Base-by-base conservation (phyloP, 2,329 filamentous ascomycete species). In the Pseudogymnoascus verrucosus region DNA sequence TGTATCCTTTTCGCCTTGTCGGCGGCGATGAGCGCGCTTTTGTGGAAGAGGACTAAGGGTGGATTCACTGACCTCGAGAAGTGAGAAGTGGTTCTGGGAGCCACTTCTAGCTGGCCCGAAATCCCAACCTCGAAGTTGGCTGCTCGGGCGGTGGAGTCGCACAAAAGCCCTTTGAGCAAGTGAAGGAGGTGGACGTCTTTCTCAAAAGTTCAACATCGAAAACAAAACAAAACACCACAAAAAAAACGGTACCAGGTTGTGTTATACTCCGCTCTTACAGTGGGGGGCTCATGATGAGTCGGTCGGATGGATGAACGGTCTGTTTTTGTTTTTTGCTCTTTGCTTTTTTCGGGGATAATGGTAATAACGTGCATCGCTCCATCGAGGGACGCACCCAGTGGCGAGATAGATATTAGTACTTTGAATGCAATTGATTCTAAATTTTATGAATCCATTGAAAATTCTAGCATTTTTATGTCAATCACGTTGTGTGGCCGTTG, bases 1-100 rank as follows among this genome's bases (percentile, higher is more conserved):
- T 91, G 87, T 74, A 83, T 89, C 47, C 77, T 91, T 37, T 90
- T 90, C 71, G 81, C 84, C 66, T 81, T 90, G 65, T 88, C 85
- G 1, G 77, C 80, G 54, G 75, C 88, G 60, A 80, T 83, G 54
- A 82, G 80, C 31, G 75, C 79, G 63, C 84, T 85, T 68, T 78
- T 91, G 40, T 89, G 86, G 84, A 71, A 67, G 62, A 65, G 66
- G 39, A 51, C 67, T 31, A 64, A 26, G 61, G 39, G n/a, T 26
- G 62, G 70, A 11, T 70, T 75, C 4, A 66, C 72, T 2, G 79
- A 84, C 64, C 68, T 80, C 44, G 82, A 82, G 69, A 36, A 28
- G n/a, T 47, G 82, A 82, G 69, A 37, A 12, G 11, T 62, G 34
- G 61, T n/a, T 37, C 37, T 28, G 26, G 4, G n/a, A 36, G 12